Evolutionary conservation across 257 asterid genomes (phyloP).

Genomic region (Thymus mandschuricus): DNA sequence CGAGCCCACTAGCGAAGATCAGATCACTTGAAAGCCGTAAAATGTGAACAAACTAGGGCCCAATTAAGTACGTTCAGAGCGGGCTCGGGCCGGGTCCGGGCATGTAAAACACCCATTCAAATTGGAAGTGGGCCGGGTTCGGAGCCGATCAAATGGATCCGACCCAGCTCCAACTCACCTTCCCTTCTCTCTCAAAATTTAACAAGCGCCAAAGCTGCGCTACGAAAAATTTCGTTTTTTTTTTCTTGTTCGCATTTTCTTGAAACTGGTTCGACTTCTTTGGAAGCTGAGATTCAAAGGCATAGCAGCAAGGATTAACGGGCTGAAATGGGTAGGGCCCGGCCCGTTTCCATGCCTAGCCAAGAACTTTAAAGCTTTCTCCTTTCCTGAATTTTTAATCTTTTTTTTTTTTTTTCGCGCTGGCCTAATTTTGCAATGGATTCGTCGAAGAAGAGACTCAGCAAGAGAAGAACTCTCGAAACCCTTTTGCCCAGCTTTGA

Average conservation of each 20-base stretch:
- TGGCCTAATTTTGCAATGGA: conserved; percentile 16
- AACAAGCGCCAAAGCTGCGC: neutral
- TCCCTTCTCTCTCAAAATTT: neutral
- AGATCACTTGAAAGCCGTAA: too few relatives aligned
- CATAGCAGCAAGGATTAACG: neutral
- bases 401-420: neutral
- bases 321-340: neutral
- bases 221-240: neutral
- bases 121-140: too few relatives aligned
- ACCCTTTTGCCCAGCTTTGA: conserved; percentile 25
- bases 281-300: neutral
- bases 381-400: neutral
- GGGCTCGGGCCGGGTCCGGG: too few relatives aligned
- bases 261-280: neutral
- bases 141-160: too few relatives aligned
- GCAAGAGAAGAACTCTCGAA: conserved; percentile 21
- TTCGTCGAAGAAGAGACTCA: conserved; percentile 25
- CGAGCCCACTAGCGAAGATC: too few relatives aligned
- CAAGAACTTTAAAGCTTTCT: conserved; percentile 22
- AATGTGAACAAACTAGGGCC: too few relatives aligned
- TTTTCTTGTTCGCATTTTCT: neutral
- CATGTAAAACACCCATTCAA: too few relatives aligned
- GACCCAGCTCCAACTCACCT: too few relatives aligned
- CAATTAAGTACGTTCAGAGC: too few relatives aligned
- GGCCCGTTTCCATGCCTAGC: conserved; percentile 13